These are phyloP conservation scores for Kalmusia sp. DNA, from an alignment of 2,329 filamentous ascomycete genomes.

Conservation along the genomic window DNA sequence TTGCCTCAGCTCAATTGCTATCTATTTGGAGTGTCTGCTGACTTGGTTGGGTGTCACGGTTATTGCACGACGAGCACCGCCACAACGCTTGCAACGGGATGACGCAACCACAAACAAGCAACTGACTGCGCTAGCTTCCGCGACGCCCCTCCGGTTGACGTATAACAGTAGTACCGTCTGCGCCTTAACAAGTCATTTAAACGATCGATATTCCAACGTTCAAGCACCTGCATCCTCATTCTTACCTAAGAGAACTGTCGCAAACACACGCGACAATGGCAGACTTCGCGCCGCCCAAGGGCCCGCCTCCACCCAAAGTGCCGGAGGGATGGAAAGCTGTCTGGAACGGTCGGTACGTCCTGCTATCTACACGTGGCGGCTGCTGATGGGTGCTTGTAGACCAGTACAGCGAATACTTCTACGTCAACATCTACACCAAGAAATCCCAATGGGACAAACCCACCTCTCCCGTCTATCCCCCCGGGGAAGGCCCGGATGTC, in stretches of 20 bases:
- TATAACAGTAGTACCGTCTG: background rate
- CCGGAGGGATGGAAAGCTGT: slow-evolving; percentile 86
- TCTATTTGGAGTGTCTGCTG: no score
- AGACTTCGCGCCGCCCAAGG: slow-evolving; percentile 48
- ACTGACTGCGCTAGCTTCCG: background rate
- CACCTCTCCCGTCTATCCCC: slow-evolving; percentile 68
- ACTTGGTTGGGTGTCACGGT: background rate
- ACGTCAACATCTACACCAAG: slow-evolving; percentile 87
- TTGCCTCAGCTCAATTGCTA: no score
- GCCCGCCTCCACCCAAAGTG: slow-evolving; percentile 64
- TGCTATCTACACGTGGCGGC: background rate
- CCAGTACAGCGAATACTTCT: slow-evolving; percentile 93
- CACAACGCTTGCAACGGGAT: no score
- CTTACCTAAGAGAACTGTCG: no score
- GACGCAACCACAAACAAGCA: background rate
- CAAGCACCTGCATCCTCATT: no score
- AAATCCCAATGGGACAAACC: slow-evolving; percentile 91
- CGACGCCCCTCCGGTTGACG: background rate
- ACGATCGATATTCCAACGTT: no score
- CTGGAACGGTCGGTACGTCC: slow-evolving; percentile 64
- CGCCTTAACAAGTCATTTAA: background rate
- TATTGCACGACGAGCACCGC: no score
- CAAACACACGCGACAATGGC: slow-evolving; percentile 26
- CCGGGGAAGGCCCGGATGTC: slow-evolving; percentile 48
- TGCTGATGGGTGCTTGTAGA: slow-evolving; percentile 47